Base-by-base conservation (phyloP, 106 monocot genomes). In the Gastrodia elata region DNA sequence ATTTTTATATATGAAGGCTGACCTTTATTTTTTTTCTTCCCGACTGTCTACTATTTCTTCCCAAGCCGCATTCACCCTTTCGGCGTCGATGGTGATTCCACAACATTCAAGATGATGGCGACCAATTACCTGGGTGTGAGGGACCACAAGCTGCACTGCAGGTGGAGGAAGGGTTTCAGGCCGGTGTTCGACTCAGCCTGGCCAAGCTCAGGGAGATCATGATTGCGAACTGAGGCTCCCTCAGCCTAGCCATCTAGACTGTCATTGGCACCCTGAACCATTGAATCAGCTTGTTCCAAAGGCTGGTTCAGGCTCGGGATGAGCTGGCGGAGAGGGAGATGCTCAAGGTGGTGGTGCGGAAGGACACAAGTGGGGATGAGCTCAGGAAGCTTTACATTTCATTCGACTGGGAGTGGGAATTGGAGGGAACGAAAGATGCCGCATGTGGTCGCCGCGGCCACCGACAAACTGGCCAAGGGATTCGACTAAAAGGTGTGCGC, bases 141-240 rank as follows among this genome's bases (percentile, higher is more conserved):
- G 75, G 82, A 82, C 48, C 88, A 88, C 75, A 88, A 82, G 75
- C 80, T 88, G 68, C 85, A 80, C 44, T 73, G 0, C 68, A 77
- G 28, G 84, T 88, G 48, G 82, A 85, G 71, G 85, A 88, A 74
- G 82, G 72, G 4, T 88, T 88, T 74, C 79, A 77, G 70, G 64
- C 13, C 46, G 88, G 84, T 0, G 82, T 68, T 1, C 71, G 46
- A 42, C 52, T 85, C 28, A 88, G 88, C 73, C 82, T 71, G 0
- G 82, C 80, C 0, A 85, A 85, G 78, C 77, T 88, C 41, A n/a
- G n/a, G 33, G 85, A 88, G 82, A 88, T 88, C 67, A 82, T 88
- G 84, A 85, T 88, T 5, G 80, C 82, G 0, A 75, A 82, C 82
- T 65, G 76, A 67, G 82, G 75, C 0, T 80, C 84, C 18, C 82